Percentiles rank a stretch among this genome's conserved stretches.
These are phyloP conservation scores for Fusarium mangiferae DNA, from an alignment of 2,329 filamentous ascomycete genomes.

Conservation along the genomic window DNA sequence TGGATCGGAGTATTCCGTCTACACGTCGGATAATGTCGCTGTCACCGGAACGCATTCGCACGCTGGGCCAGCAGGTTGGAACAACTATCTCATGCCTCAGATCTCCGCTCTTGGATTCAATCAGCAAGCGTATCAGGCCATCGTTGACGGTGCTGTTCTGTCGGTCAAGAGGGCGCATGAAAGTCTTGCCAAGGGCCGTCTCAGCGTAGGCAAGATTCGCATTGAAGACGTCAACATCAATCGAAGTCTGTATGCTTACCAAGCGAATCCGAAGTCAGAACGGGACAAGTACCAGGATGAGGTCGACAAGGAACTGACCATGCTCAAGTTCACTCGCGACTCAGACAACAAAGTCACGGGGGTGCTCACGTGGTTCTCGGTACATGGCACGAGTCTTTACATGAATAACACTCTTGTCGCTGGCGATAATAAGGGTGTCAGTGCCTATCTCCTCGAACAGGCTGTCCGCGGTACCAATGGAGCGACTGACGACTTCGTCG, in stretches of 20 bases:
- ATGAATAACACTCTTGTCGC: conserved; percentile 13
- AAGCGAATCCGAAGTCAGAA: not conserved
- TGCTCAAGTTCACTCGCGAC: conserved; percentile 4
- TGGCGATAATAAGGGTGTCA: not conserved
- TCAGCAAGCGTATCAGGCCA: conserved; percentile 2
- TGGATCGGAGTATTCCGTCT: not conserved
- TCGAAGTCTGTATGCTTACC: conserved; percentile 6
- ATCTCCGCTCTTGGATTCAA: not conserved
- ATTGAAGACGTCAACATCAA: conserved; percentile 8
- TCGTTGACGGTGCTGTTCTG: not conserved
- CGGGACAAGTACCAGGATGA: not conserved
- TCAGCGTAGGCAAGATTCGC: conserved; percentile 2
- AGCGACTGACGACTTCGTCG: not conserved
- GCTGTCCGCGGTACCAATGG: not conserved
- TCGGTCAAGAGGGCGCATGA: conserved; percentile 2
- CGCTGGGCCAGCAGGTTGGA: conserved; percentile 4
- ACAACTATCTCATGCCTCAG: conserved; percentile 13
- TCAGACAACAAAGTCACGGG: not conserved
- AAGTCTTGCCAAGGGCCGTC: not conserved
- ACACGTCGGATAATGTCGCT: conserved; percentile 1
- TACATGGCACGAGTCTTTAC: not conserved
- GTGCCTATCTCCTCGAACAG: not conserved
- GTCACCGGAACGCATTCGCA: not conserved
- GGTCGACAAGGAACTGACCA: conserved; percentile 8
- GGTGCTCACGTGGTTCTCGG: not conserved